Conservation (phyloP, 2,329 filamentous ascomycete species). For the Aspergillus proliferans region DNA sequence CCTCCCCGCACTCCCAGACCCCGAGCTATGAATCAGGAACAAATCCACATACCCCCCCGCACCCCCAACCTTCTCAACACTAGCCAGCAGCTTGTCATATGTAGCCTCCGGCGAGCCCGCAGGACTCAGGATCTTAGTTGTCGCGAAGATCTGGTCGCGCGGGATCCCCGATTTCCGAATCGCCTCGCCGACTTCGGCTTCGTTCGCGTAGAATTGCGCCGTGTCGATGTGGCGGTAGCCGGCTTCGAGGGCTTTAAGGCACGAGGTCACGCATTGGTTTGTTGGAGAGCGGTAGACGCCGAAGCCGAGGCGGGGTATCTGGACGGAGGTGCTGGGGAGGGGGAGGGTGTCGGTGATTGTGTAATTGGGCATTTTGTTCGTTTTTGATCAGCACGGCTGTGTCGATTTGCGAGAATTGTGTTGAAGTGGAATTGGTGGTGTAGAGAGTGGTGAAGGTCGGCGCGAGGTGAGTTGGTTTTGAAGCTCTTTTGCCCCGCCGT, state of each 20-base stretch:
- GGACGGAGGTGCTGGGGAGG: slow-evolving; percentile 45
- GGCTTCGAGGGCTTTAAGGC: slow-evolving; percentile 48
- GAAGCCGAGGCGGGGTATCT: slow-evolving; percentile 63
- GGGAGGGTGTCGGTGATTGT: slow-evolving; percentile 45
- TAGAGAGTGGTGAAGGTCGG: neutral
- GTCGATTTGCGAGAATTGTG: no score
- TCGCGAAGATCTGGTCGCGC: slow-evolving; percentile 56
- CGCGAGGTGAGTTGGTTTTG: neutral
- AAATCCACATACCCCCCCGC: slow-evolving; percentile 62
- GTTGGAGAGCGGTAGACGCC: slow-evolving; percentile 61
- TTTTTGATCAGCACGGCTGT: no score
- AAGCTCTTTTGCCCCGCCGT: slow-evolving; percentile 8
- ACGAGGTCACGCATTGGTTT: slow-evolving; percentile 52
- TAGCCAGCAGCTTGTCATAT: slow-evolving; percentile 55
- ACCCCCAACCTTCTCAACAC: slow-evolving; percentile 56
- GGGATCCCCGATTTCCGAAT: slow-evolving; percentile 51
- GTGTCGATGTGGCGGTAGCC: slow-evolving; percentile 53
- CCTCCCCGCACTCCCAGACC: slow-evolving; percentile 48
- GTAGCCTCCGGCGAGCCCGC: slow-evolving; percentile 51
- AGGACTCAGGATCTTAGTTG: slow-evolving; percentile 60
- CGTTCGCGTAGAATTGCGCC: slow-evolving; percentile 66
- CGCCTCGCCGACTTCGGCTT: slow-evolving; percentile 59
- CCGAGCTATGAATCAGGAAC: slow-evolving; percentile 63
- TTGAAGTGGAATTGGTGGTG: slow-evolving; percentile 3
- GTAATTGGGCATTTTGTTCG: slow-evolving; percentile 29